Base-by-base conservation (phyloP, 768 basidiomycete genomes). In the Rhizopogon vulgaris region DNA sequence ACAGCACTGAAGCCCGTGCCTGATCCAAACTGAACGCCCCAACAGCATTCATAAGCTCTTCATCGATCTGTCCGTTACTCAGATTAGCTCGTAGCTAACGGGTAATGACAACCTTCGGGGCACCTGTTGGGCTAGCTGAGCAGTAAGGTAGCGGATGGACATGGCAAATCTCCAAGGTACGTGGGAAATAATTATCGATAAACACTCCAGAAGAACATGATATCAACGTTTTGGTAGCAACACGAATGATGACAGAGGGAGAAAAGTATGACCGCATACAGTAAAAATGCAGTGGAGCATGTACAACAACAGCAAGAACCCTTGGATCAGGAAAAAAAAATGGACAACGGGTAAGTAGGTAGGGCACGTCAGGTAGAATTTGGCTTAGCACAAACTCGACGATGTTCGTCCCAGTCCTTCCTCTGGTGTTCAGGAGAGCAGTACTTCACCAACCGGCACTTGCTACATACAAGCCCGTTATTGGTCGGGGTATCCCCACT, bases 21-120 rank as follows among this genome's bases (percentile, higher is more conserved):
- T 95, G 95, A 61, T 98, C 94, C 39, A 98, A 71, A 65, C 91
- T 94, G 75, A 95, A 98, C 4, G 93, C 93, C 1, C 94, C 94
- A n/a, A 76, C 72, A 3, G 78, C 54, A 56, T 78, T 83, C 95
- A 98, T 97, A 43, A 98, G 82, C 63, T 96, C 90, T 61, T 90
- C 87, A 61, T 98, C 95, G 48, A 98, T 94, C 90, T 94, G 58
- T 15, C 38, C 32, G n/a, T 10, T 17, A 41, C 22, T 42, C 28
- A 41, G 11, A 11, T 38, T 6, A 49, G 15, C 14, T n/a, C 34
- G n/a, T 12, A 24, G 12, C 9, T 28, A 41, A 30, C 24, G 25
- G 28, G 28, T 11, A 9, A 45, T n/a, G 38, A 43, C 10, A 3
- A 22, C 24, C 24, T 22, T 41, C 14, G 11, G 10, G 34, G 51